Evolutionary conservation across 2,329 filamentous ascomycete genomes (phyloP).

Genomic region (Colletotrichum destructivum): DNA sequence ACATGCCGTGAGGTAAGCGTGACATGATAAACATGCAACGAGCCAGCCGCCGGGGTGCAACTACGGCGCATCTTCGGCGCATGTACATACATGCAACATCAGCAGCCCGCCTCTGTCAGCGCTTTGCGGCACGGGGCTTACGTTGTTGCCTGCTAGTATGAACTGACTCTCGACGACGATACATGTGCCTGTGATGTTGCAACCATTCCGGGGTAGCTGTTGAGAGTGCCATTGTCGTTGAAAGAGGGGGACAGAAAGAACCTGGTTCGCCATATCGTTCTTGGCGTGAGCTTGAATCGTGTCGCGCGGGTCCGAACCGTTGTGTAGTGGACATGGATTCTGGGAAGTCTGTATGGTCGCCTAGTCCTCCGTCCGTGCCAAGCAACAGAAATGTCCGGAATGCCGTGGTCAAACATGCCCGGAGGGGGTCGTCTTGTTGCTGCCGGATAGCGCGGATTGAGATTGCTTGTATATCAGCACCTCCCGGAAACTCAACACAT

Average conservation of each 20-base stretch:
- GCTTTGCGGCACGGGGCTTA: slow-evolving; percentile 14
- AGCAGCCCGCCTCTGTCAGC: background rate
- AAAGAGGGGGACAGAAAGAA: background rate
- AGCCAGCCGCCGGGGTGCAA: background rate
- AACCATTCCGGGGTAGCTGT: slow-evolving; percentile 5
- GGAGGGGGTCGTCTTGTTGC: slow-evolving; percentile 2
- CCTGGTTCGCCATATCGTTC: background rate
- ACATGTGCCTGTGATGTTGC: background rate
- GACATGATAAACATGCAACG: background rate
- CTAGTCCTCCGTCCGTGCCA: background rate
- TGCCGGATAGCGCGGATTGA: slow-evolving; percentile 27
- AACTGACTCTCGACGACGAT: background rate
- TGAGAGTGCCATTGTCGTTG: background rate
- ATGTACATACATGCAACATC: background rate
- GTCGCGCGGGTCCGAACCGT: background rate
- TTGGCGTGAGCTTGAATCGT: background rate
- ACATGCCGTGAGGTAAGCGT: slow-evolving; percentile 12
- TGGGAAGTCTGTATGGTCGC: background rate
- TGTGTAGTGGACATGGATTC: background rate
- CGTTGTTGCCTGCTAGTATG: background rate
- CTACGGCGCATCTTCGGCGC: slow-evolving; percentile 24
- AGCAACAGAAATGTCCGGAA: slow-evolving; percentile 22
- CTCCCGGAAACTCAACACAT: background rate
- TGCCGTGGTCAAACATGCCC: background rate
- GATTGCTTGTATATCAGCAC: background rate